These are phyloP conservation scores for Heliocybe sulcata DNA, from an alignment of 1,284 basidiomycete genomes.

Conservation along the genomic window DNA sequence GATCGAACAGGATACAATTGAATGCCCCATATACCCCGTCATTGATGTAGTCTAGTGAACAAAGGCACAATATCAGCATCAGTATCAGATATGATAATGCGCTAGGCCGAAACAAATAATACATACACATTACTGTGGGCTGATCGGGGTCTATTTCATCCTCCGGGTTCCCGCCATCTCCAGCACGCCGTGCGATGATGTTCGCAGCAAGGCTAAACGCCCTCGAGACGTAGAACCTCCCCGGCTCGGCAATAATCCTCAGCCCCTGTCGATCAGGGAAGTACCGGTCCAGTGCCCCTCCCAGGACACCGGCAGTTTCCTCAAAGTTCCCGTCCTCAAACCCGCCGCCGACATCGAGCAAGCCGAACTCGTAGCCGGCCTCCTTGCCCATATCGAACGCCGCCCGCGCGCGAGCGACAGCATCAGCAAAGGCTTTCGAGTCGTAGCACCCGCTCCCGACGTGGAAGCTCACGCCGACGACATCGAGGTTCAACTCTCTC, in stretches of 20 bases:
- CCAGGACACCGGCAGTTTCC: slow-evolving; percentile 69
- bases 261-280: slow-evolving; percentile 81
- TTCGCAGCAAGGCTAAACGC: slow-evolving; percentile 94
- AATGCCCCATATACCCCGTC: slow-evolving; percentile 98
- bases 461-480: slow-evolving; percentile 97
- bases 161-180: slow-evolving; percentile 22
- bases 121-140: slow-evolving; percentile 79
- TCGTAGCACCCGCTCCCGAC: slow-evolving; percentile 98
- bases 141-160: slow-evolving; percentile 34
- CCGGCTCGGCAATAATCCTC: slow-evolving; percentile 94
- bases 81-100: background rate
- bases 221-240: slow-evolving; percentile 88
- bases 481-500: slow-evolving; percentile 73
- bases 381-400: slow-evolving; percentile 88
- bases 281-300: slow-evolving; percentile 67
- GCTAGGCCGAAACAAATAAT: slow-evolving; percentile 7
- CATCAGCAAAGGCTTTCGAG: slow-evolving; percentile 84
- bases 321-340: slow-evolving; percentile 92
- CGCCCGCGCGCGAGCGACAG: slow-evolving; percentile 74
- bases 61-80: slow-evolving; percentile 6
- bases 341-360: slow-evolving; percentile 94
- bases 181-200: slow-evolving; percentile 84
- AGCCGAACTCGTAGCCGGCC: slow-evolving; percentile 75
- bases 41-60: slow-evolving; percentile 83
- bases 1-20: slow-evolving; percentile 85